Conservation (phyloP, 768 basidiomycete species). For the Lanmaoa rubissima region DNA sequence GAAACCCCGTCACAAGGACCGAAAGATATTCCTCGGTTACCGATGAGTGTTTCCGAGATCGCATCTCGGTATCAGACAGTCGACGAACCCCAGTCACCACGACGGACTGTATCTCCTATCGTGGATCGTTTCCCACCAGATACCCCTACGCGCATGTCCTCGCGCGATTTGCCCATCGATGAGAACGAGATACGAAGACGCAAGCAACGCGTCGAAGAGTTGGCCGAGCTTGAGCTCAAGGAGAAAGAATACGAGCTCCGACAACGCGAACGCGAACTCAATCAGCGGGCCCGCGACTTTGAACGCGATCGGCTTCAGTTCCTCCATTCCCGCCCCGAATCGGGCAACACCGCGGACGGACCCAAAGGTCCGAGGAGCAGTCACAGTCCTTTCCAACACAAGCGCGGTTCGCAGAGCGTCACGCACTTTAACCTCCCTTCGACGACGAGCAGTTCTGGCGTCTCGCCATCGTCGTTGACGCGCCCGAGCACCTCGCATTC, state of each 20-base stretch:
- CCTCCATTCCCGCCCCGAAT: constrained; percentile 33
- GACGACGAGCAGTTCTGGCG: constrained; percentile 8
- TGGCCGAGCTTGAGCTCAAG: constrained; percentile 49
- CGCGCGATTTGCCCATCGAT: constrained; percentile 19
- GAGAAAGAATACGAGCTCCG: constrained; percentile 55
- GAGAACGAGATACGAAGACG: constrained; percentile 32
- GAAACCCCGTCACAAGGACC: constrained; percentile 52
- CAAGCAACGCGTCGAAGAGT: constrained; percentile 46
- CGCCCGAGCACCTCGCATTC: constrained; percentile 30
- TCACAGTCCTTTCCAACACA: constrained; percentile 23
- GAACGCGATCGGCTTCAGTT: constrained; percentile 52
- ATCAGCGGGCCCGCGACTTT: constrained; percentile 52
- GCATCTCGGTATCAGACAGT: constrained; percentile 58
- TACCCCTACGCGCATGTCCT: constrained; percentile 13
- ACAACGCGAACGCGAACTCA: constrained; percentile 54
- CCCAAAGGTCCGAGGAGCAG: constrained; percentile 27
- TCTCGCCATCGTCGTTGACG: neutral
- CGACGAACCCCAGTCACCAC: constrained; percentile 45
- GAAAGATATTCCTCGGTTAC: constrained; percentile 61
- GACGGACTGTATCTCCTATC: constrained; percentile 36
- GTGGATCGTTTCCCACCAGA: constrained; percentile 29
- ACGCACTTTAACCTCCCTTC: constrained; percentile 27
- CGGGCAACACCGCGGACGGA: constrained; percentile 28
- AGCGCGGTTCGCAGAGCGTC: constrained; percentile 30
- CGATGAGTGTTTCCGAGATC: constrained; percentile 60